Base-by-base conservation (phyloP, 2,329 filamentous ascomycete genomes). In the Fusarium chaquense region DNA sequence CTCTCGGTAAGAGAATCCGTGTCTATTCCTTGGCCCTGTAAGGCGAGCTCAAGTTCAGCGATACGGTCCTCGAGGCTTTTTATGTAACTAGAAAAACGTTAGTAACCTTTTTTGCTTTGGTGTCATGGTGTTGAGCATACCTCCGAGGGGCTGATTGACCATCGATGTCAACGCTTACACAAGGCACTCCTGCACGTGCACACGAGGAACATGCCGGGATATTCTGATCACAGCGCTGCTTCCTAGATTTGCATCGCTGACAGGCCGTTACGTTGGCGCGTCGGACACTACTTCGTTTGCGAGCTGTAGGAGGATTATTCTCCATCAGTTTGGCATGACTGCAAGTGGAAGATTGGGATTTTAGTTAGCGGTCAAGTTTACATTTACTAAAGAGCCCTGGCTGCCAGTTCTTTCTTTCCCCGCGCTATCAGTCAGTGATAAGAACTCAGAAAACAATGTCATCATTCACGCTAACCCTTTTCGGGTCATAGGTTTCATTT, bases 1-100 rank as follows among this genome's bases (percentile, higher is more conserved):
- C 43, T 55, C 10, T 40, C 53, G 1, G 28, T 8, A 1, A 50
- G n/a, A 18, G 46, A 67, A 11, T 64, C 47, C 0, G 58, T 40
- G 1, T 71, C 69, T 18, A 69, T 9, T 0, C 69, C 62, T 32
- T 60, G 54, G 1, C 47, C 44, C 2, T 28, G 52, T 1, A 72
- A 36, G 1, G 64, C 45, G 2, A 61, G 45, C 24, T 76, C 75
- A 6, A 76, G 58, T 9, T 73, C 66, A 11, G 72, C 75, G 0
- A 76, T 54, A 7, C 69, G 69, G 22, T 76, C 73, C 22, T 76
- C 75, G 0, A 76, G 65, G 4, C 47, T 76, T 30, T 72, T 74
- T 41, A 75, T 75, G 40, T 76, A 76, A 24, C 73, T 76, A 22
- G 5, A 24, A 5, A 24, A 28, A 35, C 1, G 1, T 1, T 3